A percentile compares a stretch with the other conserved stretches of the same genome.
Evolutionary conservation across 2,329 filamentous ascomycete species (phyloP).

Genomic region (Metarhizium robertsii): DNA sequence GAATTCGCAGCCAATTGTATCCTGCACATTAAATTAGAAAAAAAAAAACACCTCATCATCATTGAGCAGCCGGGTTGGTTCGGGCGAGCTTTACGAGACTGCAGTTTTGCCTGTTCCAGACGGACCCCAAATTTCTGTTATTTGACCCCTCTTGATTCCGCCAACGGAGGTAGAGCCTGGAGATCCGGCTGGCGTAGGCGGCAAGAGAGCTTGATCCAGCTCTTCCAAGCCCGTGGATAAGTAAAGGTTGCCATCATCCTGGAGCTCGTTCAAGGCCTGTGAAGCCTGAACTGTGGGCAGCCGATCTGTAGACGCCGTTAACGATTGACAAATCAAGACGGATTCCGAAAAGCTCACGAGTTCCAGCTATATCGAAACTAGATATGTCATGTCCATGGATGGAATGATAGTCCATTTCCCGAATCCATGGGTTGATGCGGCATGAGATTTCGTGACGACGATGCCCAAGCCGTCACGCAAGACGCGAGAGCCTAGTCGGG

Average conservation of each 20-base stretch:
- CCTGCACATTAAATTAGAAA: slow-evolving; percentile 29
- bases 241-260: slow-evolving; percentile 37
- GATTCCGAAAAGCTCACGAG: slow-evolving; percentile 28
- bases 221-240: slow-evolving; percentile 46
- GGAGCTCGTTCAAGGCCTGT: slow-evolving; percentile 55
- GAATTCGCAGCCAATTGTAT: slow-evolving; percentile 60
- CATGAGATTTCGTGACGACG: background rate
- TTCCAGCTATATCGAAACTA: slow-evolving; percentile 47
- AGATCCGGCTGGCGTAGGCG: slow-evolving; percentile 7
- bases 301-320: slow-evolving; percentile 44
- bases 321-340: background rate
- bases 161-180: slow-evolving; percentile 19
- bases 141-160: slow-evolving; percentile 65
- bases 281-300: slow-evolving; percentile 70
- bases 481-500: background rate
- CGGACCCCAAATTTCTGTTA: slow-evolving; percentile 83
- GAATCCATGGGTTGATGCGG: slow-evolving; percentile 11
- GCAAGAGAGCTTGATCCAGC: slow-evolving; percentile 39
- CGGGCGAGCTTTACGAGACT: slow-evolving; percentile 51
- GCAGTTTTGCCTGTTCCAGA: slow-evolving; percentile 79
- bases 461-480: background rate
- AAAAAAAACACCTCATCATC: background rate
- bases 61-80: background rate
- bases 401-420: slow-evolving; percentile 47
- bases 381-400: slow-evolving; percentile 52